A percentile compares a stretch with the other conserved stretches of the same genome.
Evolutionary conservation across 176 grass and related monocot species (phyloP).

Genomic region (Areca catechu): DNA sequence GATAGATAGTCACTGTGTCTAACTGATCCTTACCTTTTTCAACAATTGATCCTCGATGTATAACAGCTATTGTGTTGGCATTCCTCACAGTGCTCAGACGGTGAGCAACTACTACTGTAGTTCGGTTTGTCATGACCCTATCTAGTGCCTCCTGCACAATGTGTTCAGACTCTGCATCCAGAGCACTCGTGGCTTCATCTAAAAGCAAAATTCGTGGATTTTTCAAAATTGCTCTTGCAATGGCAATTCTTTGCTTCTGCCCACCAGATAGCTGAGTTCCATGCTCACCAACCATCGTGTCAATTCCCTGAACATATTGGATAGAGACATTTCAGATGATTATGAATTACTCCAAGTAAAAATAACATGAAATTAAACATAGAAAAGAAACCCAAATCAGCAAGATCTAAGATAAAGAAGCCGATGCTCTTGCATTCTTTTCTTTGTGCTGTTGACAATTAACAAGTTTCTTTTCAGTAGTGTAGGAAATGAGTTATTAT

Average conservation of each 20-base stretch:
- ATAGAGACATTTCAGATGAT: not conserved
- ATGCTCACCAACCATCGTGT: slow-evolving; percentile 68
- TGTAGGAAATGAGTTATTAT: no score
- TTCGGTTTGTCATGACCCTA: slow-evolving; percentile 69
- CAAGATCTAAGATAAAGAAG: no score
- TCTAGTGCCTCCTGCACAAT: slow-evolving; percentile 87
- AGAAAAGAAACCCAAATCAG: no score
- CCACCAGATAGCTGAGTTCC: slow-evolving; percentile 85
- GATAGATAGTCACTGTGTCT: not conserved
- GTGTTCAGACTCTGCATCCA: slow-evolving; percentile 74
- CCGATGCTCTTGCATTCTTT: no score
- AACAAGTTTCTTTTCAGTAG: no score
- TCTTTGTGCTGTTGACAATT: no score
- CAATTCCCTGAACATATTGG: slow-evolving; percentile 46
- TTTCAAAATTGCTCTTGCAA: slow-evolving; percentile 89
- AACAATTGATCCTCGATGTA: slow-evolving; percentile 70
- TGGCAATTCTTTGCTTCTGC: slow-evolving; percentile 94
- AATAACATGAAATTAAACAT: no score
- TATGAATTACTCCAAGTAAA: no score
- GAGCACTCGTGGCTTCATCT: slow-evolving; percentile 85
- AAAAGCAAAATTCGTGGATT: slow-evolving; percentile 80
- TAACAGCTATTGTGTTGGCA: slow-evolving; percentile 62
- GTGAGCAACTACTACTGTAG: slow-evolving; percentile 81
- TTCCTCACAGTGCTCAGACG: slow-evolving; percentile 75
- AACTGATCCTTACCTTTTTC: slow-evolving; percentile 60